Base-by-base conservation (phyloP, 106 monocot genomes). In the Narthecium ossifragum region DNA sequence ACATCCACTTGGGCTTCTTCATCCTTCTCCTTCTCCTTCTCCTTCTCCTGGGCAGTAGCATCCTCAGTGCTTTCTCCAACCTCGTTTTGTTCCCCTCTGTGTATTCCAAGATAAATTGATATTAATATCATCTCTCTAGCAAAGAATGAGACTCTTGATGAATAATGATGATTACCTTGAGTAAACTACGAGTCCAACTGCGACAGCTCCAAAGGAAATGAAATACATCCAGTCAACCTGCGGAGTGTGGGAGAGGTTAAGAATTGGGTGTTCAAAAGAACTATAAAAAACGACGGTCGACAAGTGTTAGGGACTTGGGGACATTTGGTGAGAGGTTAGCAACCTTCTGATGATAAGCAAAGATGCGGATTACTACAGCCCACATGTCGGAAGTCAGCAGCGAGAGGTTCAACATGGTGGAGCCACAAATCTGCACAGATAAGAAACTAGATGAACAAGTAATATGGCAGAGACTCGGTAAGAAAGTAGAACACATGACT, bases 211-310 rank as follows among this genome's bases (percentile, higher is more conserved):
- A 55, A 94, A 94, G 64, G 93, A 85, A 66, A 94, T 36, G 59
- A 89, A 94, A 48, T 94, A 94, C 58, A 94, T 71, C 85, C 83
- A 89, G 63, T 94, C 93, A n/a, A 94, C 77, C 93, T 93, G 82
- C 52, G 61, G 24, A 13, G 33, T 8, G 20, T 15, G 0, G 17
- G 13, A 3, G n/a, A 31, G 28, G 15, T 18, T 30, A 2, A 29
- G 12, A 31, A 12, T 2, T 31, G 21, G 15, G 11, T 27, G 20
- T 15, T 1, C n/a, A 8, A 33, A 24, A 36, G 32, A 61, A 26
- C 38, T 25, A 61, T 24, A 61, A 41, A 12, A 20, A 20, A 53
- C 4, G 36, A 38, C n/a, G n/a, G n/a, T n/a, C n/a, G n/a, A 21
- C 0, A 8, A 25, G 20, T 17, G 22, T n/a, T 23, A 40, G 32